Evolutionary conservation across 495 filamentous ascomycete species (phyloP), one percentile per base, ranked within the genome.

Genomic region (Zalerion maritima): DNA sequence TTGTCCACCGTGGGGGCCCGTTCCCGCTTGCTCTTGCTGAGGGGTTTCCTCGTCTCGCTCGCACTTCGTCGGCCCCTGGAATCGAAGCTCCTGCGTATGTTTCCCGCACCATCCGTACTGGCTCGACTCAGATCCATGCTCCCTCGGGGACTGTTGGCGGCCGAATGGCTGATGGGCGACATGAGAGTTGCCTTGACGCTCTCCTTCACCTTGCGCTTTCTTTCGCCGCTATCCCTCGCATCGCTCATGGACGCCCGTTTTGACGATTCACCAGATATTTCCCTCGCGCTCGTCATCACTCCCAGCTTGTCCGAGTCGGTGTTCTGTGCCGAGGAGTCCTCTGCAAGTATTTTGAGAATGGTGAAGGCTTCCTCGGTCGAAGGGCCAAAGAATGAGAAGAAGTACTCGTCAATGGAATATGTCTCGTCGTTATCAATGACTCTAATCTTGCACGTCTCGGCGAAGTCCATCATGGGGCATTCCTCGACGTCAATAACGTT

Each of bases 371-470:
- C 82, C 43, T 81, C 74, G 5, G n/a, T 83, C 83, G 28, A 73
- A 79, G 37, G n/a, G n/a, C 73, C 78, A 46, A 94, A 94, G 52
- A 96, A 96, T 0, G 86, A 81, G 49, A 97, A 96, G 46, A 86
- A 96, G 50, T 94, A 93, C 81, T 97, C 89, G 42, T 97, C 89
- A 32, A 96, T 82, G 3, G 83, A 84, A 55, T 76, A 94, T 5
- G 84, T 89, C 45, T 94, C 89, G 31, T 83, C 78, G 37, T 80
- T 86, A 39, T 94, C 85, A 28, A 94, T 71, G 13, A 94, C 83
- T 12, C 84, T 68, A 26, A 97, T 75, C 52, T 91, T 96, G 54
- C 93, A 76, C 1, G 89, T 97, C 31, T 94, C 82, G 13, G 85
- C 83, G 54, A 89, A 82, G 29, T 92, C 85, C 21, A 89, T 68